A percentile compares a stretch with the other conserved stretches of the same genome.
Evolutionary conservation across 2,329 filamentous ascomycete species (phyloP).

Genomic region (Pezizomycotina sp.): DNA sequence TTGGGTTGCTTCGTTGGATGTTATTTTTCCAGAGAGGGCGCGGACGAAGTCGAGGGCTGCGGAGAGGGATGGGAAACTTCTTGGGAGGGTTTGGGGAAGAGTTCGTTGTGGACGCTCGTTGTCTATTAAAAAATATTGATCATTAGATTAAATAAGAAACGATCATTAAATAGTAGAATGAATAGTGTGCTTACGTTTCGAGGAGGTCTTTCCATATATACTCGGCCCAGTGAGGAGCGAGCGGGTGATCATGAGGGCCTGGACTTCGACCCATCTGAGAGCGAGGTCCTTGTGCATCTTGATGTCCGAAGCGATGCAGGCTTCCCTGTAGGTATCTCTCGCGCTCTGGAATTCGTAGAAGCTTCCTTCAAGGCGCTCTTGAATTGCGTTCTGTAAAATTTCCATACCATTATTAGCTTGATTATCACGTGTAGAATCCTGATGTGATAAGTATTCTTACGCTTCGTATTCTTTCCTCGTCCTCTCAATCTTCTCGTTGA

Average conservation of each 20-base stretch:
- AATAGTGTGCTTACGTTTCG: constrained; percentile 37
- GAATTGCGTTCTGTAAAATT: constrained; percentile 46
- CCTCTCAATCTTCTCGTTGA: constrained; percentile 68
- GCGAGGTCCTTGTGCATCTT: constrained; percentile 76
- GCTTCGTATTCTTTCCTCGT: constrained; percentile 60
- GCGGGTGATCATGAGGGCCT: constrained; percentile 67
- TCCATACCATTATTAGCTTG: constrained; percentile 15
- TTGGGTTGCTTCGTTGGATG: constrained; percentile 65
- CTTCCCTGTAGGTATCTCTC: constrained; percentile 80
- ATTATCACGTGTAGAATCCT: neutral
- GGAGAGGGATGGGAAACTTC: constrained; percentile 47
- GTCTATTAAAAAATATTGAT: constrained; percentile 30
- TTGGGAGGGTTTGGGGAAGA: constrained; percentile 53
- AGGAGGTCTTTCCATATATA: constrained; percentile 89
- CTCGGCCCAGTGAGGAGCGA: constrained; percentile 87
- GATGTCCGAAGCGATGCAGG: constrained; percentile 55
- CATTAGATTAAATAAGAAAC: constrained; percentile 1
- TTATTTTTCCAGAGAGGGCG: constrained; percentile 58
- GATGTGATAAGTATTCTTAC: constrained; percentile 29
- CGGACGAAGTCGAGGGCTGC: constrained; percentile 73
- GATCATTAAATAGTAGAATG: neutral
- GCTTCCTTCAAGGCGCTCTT: constrained; percentile 68
- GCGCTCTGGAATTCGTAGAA: constrained; percentile 85
- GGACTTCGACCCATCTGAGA: constrained; percentile 66
- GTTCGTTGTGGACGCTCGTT: constrained; percentile 60